These are phyloP conservation scores for Aspergillus saccharolyticus DNA, from an alignment of 495 filamentous ascomycete species.

Conservation along the genomic window DNA sequence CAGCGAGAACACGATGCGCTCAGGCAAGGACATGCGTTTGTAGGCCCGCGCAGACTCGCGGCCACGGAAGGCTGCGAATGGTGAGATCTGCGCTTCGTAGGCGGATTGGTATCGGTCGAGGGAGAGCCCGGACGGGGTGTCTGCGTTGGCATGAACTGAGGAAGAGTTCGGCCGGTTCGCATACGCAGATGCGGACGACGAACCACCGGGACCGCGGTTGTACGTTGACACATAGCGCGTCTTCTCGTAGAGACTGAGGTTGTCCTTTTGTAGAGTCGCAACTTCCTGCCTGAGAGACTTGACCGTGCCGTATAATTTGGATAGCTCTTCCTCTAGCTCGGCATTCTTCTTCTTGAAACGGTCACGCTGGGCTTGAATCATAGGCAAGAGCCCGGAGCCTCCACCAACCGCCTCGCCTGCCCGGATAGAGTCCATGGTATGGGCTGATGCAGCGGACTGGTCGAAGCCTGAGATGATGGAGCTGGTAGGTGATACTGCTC, in stretches of 20 bases:
- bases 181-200: slow-evolving; percentile 69
- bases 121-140: slow-evolving; percentile 57
- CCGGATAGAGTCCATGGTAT: slow-evolving; percentile 53
- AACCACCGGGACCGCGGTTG: slow-evolving; percentile 58
- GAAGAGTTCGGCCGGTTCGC: slow-evolving; percentile 69
- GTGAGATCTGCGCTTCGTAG: slow-evolving; percentile 92
- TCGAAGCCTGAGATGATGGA: slow-evolving; percentile 97
- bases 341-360: slow-evolving; percentile 95
- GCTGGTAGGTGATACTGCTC: slow-evolving; percentile 81
- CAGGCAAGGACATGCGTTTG: slow-evolving; percentile 87
- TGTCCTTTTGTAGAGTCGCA: slow-evolving; percentile 89
- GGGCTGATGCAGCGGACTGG: slow-evolving; percentile 42
- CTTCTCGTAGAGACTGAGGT: slow-evolving; percentile 95
- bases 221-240: slow-evolving; percentile 94
- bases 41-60: slow-evolving; percentile 89
- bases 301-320: slow-evolving; percentile 72
- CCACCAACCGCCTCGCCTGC: slow-evolving; percentile 71
- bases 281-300: slow-evolving; percentile 88
- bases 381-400: slow-evolving; percentile 87
- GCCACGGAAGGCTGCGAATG: slow-evolving; percentile 91
- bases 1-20: slow-evolving; percentile 84
- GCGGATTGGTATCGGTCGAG: slow-evolving; percentile 86
- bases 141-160: slow-evolving; percentile 57
- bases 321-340: slow-evolving; percentile 86
- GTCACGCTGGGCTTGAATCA: slow-evolving; percentile 96